phyloP scores from a whole-genome alignment of 1,284 basidiomycete species.

The Cystobasidium slooffiae region DNA sequence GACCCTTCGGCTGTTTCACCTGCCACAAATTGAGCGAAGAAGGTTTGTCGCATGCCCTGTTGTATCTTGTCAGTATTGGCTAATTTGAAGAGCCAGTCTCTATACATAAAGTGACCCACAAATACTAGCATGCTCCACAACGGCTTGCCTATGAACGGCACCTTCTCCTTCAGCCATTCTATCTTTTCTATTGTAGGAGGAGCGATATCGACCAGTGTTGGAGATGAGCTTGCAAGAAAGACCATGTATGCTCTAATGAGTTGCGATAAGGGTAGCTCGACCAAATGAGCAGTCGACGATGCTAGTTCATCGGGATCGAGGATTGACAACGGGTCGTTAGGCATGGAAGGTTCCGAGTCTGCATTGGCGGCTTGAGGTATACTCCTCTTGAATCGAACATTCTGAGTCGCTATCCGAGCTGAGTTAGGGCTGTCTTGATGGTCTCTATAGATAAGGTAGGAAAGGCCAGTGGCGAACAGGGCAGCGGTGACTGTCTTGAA shows the following conservation, averaged over 20 bases:
- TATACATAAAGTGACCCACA: constrained; percentile 40
- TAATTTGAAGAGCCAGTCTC: background rate
- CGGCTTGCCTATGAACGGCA: constrained; percentile 48
- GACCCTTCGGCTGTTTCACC: constrained; percentile 50
- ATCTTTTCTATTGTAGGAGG: constrained; percentile 49
- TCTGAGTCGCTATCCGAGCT: constrained; percentile 15
- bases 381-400: constrained; percentile 5
- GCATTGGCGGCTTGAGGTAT: background rate
- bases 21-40: constrained; percentile 51
- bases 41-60: constrained; percentile 51
- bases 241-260: constrained; percentile 52
- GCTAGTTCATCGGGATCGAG: constrained; percentile 45
- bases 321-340: constrained; percentile 48
- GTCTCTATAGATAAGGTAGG: constrained; percentile 4
- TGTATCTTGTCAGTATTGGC: background rate
- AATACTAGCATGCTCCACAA: constrained; percentile 48
- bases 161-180: constrained; percentile 48
- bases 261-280: constrained; percentile 33
- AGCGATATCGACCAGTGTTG: constrained; percentile 48
- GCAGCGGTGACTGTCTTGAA: background rate
- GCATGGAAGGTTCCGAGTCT: background rate
- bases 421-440: background rate
- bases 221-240: constrained; percentile 47
- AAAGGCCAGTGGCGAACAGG: background rate
- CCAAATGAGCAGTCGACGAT: constrained; percentile 48